A percentile compares a stretch with the other conserved stretches of the same genome.
phyloP scores from a whole-genome alignment of 805 yeast species.

The Myxozyma melibiosi region DNA sequence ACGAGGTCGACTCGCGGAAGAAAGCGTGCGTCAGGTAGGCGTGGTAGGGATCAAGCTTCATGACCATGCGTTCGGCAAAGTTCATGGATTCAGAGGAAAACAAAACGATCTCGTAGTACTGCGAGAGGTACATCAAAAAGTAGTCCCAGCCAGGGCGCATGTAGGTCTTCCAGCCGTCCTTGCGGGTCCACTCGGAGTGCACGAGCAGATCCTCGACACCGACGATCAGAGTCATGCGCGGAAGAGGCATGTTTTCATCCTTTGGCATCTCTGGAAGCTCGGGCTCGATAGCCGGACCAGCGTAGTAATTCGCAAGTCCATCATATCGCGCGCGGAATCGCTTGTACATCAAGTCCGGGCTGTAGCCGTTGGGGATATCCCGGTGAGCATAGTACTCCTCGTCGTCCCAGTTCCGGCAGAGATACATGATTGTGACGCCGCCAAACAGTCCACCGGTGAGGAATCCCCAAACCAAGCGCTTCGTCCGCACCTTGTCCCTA shows the following conservation, averaged over 20 bases:
- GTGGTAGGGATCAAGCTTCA: conserved; percentile 89
- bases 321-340: conserved; percentile 73
- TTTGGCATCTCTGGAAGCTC: conserved; percentile 93
- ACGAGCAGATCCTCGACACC: conserved; percentile 87
- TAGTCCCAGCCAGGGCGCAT: conserved; percentile 98
- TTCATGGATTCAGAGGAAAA: conserved; percentile 84
- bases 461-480: conserved; percentile 18
- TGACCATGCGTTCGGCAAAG: conserved; percentile 80
- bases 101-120: conserved; percentile 92
- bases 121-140: conserved; percentile 90
- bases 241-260: conserved; percentile 84
- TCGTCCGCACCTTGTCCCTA: conserved; percentile 36
- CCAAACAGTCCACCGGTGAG: conserved; percentile 5
- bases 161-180: conserved; percentile 97
- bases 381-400: conserved; percentile 64
- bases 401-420: conserved; percentile 42
- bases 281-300: conserved; percentile 85
- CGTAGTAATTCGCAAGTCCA: conserved; percentile 77
- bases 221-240: conserved; percentile 71
- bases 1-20: conserved; percentile 87
- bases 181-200: conserved; percentile 89
- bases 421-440: conserved; percentile 17
- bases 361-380: conserved; percentile 65
- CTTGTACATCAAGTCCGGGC: conserved; percentile 63
- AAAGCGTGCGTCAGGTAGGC: conserved; percentile 85